A percentile compares a stretch with the other conserved stretches of the same genome.
These are phyloP conservation scores for Russula ochroleuca DNA, from an alignment of 768 basidiomycete species.

Conservation along the genomic window DNA sequence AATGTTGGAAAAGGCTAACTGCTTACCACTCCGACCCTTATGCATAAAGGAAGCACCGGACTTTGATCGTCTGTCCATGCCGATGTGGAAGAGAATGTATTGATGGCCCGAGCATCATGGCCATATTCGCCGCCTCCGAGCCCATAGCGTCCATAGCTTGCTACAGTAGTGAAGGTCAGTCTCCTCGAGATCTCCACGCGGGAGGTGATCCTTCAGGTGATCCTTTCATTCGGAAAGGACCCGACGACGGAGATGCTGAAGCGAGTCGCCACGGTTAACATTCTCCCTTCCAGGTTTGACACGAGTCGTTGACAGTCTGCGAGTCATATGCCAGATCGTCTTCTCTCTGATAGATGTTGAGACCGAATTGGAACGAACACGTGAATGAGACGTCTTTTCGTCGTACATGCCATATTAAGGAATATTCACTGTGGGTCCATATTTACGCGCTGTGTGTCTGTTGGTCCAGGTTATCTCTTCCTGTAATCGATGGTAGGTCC, in stretches of 20 bases:
- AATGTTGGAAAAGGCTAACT: constrained; percentile 16
- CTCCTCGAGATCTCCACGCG: background rate
- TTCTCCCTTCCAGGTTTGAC: constrained; percentile 10
- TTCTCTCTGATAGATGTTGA: background rate
- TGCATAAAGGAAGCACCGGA: constrained; percentile 15
- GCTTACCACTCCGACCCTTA: constrained; percentile 11
- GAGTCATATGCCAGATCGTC: constrained; percentile 15
- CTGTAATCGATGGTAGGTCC: background rate
- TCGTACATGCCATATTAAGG: background rate
- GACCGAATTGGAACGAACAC: background rate
- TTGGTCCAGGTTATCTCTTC: constrained; percentile 9
- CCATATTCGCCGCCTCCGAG: background rate
- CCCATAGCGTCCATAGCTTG: background rate
- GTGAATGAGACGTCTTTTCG: constrained; percentile 3
- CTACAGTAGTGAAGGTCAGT: too few species aligned
- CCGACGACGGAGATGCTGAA: constrained; percentile 9
- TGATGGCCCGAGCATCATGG: background rate
- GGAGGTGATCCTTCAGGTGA: background rate
- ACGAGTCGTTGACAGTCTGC: constrained; percentile 20
- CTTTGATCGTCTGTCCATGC: constrained; percentile 16
- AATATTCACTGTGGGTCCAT: constrained; percentile 15
- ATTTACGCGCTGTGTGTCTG: constrained; percentile 1
- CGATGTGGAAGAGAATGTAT: constrained; percentile 3
- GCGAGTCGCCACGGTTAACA: background rate
- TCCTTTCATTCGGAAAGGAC: constrained; percentile 16